phyloP scores from a whole-genome alignment of 139 green algal genomes.

The Chlamydomonas sp. region DNA sequence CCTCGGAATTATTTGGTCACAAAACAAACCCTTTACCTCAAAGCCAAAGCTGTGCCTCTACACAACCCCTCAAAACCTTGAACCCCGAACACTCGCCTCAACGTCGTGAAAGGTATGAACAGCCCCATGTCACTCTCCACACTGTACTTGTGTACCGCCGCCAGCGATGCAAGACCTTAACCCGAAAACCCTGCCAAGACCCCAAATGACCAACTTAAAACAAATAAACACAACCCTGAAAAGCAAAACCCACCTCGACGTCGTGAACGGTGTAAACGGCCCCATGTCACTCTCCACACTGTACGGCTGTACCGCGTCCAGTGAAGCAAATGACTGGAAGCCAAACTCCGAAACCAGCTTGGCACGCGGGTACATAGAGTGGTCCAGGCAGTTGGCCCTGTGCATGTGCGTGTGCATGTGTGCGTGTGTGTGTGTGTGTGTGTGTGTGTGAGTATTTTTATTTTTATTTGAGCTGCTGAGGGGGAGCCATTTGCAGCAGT shows the following conservation, averaged over 20 bases:
- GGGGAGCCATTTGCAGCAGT: too few relatives aligned
- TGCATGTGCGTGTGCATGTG: too few relatives aligned
- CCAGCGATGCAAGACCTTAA: conserved; percentile 48
- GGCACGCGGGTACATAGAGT: conserved; percentile 3
- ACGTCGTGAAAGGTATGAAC: conserved; percentile 34
- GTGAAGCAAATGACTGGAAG: conserved; percentile 51
- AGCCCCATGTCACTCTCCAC: conserved; percentile 31
- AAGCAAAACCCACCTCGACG: conserved; percentile 36
- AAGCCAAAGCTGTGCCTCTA: too few relatives aligned
- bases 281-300: conserved; percentile 34
- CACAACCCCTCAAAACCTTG: too few relatives aligned
- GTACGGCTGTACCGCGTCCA: conserved; percentile 25
- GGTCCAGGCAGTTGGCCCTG: conserved; percentile 9
- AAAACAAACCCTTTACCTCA: too few relatives aligned
- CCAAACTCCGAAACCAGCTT: conserved; percentile 66
- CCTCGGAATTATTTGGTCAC: too few relatives aligned
- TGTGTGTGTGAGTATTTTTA: too few relatives aligned
- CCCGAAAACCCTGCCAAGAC: too few relatives aligned
- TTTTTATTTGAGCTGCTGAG: too few relatives aligned
- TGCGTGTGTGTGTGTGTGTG: too few relatives aligned
- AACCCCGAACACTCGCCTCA: conserved; percentile 32
- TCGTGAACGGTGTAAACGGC: conserved; percentile 33
- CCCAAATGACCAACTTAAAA: too few relatives aligned
- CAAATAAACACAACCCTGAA: too few relatives aligned
- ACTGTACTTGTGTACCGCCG: conserved; percentile 27